Evolutionary conservation across 257 asterid genomes (phyloP).

Genomic region (Fraxinus americana): DNA sequence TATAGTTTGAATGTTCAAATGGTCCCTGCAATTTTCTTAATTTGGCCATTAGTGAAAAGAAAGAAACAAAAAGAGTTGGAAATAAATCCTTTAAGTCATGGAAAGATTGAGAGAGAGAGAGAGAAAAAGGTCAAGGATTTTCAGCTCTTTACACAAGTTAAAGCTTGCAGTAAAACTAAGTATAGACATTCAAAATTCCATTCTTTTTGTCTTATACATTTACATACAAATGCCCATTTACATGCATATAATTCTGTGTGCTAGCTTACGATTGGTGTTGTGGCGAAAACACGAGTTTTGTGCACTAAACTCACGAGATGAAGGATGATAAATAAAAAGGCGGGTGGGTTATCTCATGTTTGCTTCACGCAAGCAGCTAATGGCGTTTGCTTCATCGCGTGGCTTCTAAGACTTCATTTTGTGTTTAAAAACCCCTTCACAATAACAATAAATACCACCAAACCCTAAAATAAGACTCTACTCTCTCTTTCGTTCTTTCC

Average conservation of each 20-base stretch:
- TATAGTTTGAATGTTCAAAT: not conserved
- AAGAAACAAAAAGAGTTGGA: conserved; percentile 31
- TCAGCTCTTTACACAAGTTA: conserved; percentile 59
- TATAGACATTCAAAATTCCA: conserved; percentile 16
- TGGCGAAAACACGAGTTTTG: conserved; percentile 54
- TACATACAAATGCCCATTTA: not conserved
- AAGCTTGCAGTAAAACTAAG: conserved; percentile 43
- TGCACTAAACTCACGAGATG: conserved; percentile 65
- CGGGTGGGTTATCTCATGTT: conserved; percentile 92
- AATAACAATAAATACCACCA: conserved; percentile 47
- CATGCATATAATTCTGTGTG: not conserved
- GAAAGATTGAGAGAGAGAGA: conserved; percentile 35
- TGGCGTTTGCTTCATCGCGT: conserved; percentile 95
- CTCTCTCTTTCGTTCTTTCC: conserved; percentile 7
- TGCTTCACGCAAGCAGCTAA: conserved; percentile 99
- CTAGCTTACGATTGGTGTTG: conserved; percentile 1
- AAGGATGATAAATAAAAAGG: conserved; percentile 59
- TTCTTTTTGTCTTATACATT: conserved; percentile 1
- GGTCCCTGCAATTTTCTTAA: not conserved
- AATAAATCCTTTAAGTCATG: conserved; percentile 38
- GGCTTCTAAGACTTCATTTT: conserved; percentile 87
- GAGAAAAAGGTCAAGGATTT: conserved; percentile 42
- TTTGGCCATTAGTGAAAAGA: conserved; percentile 27
- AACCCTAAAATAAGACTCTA: conserved; percentile 55
- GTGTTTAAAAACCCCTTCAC: conserved; percentile 40